phyloP scores from a whole-genome alignment of 2,329 filamentous ascomycete genomes.

The Beauveria australis region DNA sequence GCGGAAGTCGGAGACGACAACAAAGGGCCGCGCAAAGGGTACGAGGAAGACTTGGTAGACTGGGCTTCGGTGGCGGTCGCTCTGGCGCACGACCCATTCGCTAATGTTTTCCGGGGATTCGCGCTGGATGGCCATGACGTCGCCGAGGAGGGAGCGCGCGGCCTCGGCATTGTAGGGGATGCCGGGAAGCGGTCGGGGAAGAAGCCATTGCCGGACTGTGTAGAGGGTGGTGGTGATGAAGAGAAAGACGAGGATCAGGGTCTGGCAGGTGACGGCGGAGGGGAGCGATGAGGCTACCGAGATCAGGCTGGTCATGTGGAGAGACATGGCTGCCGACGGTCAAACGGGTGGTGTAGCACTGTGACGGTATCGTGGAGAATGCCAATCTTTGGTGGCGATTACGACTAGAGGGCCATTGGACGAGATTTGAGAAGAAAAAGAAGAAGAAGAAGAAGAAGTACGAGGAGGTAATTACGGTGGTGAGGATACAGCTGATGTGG shows the following conservation, averaged over 20 bases:
- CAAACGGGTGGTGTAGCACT: neutral
- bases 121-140: conserved; percentile 23
- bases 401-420: neutral
- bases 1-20: conserved; percentile 32
- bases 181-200: conserved; percentile 35
- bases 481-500: neutral
- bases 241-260: neutral
- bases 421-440: neutral
- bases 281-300: neutral
- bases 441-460: neutral
- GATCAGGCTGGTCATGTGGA: neutral
- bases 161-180: conserved; percentile 37
- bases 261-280: neutral
- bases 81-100: conserved; percentile 22
- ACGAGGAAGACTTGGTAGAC: conserved; percentile 39
- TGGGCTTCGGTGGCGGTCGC: conserved; percentile 27
- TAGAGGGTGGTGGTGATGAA: neutral
- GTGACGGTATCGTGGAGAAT: neutral
- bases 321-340: neutral
- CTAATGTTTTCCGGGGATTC: conserved; percentile 6
- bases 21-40: conserved; percentile 33
- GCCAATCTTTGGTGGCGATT: neutral
- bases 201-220: conserved; percentile 13
- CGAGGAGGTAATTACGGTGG: neutral
- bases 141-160: conserved; percentile 29